Evolutionary conservation across 306 rosid genomes (phyloP), one percentile per base, ranked within the genome.

Genomic region (Phaseolus lunatus): DNA sequence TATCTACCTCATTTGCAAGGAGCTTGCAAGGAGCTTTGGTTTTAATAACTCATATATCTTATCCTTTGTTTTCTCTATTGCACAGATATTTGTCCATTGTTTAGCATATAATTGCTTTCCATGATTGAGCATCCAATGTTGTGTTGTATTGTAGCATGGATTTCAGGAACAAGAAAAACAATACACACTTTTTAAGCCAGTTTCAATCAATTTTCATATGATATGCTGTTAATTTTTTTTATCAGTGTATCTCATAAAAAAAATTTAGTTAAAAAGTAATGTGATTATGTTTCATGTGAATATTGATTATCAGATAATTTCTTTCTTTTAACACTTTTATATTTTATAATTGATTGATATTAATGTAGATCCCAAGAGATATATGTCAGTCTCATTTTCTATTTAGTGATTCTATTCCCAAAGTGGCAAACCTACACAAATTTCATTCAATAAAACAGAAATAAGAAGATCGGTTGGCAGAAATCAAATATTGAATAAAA

Each of bases 121-220:
- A 67, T 75, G 66, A 81, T 75, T 67, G 76, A 47, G 41, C 11
- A 16, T 65, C 65, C 71, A 67, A 67, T 45, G 18, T 65, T 73
- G 24, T 72, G 39, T 39, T 35, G 12, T 43, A 59, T 5, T 45
- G 45, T 23, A 39, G 59, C 10, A 49, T 19, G 24, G 24, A 78
- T 44, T 37, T 49, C 56, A 63, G 18, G 18, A 24, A 24, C 33
- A 24, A 57, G n/a, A 57, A 57, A 24, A 23, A 23, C n/a, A 5
- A 20, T 3, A 11, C 14, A 11, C 7, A 5, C 5, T n/a, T 23
- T 41, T 41, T 43, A 12, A 43, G 3, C 15, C 5, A 11, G 15
- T 43, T 11, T 43, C 1, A 12, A 13, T 43, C 15, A 3, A 43
- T 43, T 12, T 43, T 43, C 15, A 43, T 12, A 12, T 12, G 5